Percentiles rank a stretch among this genome's conserved stretches.
phyloP scores from a whole-genome alignment of 176 grass and related monocot genomes.

The Otatea glauca region DNA sequence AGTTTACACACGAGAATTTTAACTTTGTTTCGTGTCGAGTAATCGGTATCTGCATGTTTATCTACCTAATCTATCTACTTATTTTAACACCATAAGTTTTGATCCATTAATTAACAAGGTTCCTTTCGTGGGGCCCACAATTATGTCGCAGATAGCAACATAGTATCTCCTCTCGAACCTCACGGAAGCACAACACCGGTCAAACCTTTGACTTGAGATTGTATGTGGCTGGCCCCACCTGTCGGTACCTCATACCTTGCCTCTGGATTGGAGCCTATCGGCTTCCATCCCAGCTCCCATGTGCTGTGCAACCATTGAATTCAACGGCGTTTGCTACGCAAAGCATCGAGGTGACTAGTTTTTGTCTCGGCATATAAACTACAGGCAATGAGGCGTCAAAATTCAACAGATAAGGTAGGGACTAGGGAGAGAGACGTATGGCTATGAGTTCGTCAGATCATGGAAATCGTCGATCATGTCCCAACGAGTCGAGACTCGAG shows the following conservation, averaged over 20 bases:
- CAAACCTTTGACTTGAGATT: background rate
- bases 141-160: conserved; percentile 2
- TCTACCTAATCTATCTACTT: background rate
- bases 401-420: too few species aligned
- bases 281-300: background rate
- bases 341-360: background rate
- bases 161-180: background rate
- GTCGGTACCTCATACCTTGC: background rate
- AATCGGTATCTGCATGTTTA: background rate
- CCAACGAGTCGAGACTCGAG: background rate
- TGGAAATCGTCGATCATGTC: background rate
- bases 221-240: background rate
- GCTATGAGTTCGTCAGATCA: too few species aligned
- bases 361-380: background rate
- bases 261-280: background rate
- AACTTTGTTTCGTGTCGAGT: background rate
- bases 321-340: conserved; percentile 17
- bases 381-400: background rate
- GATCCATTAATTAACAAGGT: too few species aligned
- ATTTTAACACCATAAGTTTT: background rate
- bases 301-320: conserved; percentile 20
- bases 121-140: background rate
- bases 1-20: background rate
- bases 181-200: background rate
- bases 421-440: too few species aligned